Conservation (phyloP, 2,329 filamentous ascomycete species). For the Colletotrichum sansevieriae region DNA sequence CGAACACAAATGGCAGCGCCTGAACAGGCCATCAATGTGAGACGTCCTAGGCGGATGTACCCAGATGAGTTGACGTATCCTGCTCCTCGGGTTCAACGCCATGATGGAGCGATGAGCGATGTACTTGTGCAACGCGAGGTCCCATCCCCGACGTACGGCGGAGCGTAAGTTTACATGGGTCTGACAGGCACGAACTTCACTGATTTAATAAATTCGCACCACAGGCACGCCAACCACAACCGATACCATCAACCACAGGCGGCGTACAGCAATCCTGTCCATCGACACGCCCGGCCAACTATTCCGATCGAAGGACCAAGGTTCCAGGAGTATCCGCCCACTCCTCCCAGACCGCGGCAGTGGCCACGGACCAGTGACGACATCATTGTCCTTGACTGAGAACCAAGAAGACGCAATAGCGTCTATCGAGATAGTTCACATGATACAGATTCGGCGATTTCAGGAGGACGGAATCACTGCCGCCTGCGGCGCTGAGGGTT, state of each 20-base stretch:
- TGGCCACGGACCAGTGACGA: slow-evolving; percentile 46
- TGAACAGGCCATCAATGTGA: slow-evolving; percentile 31
- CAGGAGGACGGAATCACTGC: no score
- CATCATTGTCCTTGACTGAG: slow-evolving; percentile 51
- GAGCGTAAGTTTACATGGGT: slow-evolving; percentile 28
- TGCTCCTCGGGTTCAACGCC: not conserved
- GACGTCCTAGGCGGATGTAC: slow-evolving; percentile 16
- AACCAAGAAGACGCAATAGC: not conserved
- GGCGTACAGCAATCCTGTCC: slow-evolving; percentile 25
- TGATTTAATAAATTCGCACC: not conserved
- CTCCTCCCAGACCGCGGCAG: slow-evolving; percentile 40
- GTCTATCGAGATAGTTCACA: not conserved
- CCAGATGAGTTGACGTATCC: slow-evolving; percentile 8
- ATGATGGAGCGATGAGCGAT: not conserved
- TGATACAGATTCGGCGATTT: no score
- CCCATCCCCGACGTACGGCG: slow-evolving; percentile 3
- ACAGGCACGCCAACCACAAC: slow-evolving; percentile 14
- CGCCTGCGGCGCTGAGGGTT: no score
- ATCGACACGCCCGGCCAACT: slow-evolving; percentile 22
- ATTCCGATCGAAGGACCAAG: not conserved
- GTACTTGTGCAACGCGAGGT: slow-evolving; percentile 11
- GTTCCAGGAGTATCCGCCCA: slow-evolving; percentile 39
- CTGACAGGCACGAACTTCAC: not conserved
- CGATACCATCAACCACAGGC: slow-evolving; percentile 43
- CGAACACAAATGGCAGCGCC: slow-evolving; percentile 2